Conservation (phyloP, 768 basidiomycete genomes). For the Suillus variegatus region DNA sequence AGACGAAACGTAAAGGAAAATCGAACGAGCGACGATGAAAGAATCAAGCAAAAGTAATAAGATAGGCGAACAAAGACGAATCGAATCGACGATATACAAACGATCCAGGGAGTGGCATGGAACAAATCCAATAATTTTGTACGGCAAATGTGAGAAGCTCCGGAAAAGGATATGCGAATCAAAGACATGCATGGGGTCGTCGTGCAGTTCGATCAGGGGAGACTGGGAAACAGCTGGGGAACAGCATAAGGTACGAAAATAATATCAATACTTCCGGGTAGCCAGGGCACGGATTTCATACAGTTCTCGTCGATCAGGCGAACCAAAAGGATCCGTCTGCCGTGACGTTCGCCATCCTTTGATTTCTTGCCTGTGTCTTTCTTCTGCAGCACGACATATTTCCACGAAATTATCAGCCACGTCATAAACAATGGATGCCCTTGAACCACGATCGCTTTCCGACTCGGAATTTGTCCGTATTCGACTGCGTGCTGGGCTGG, state of each 20-base stretch:
- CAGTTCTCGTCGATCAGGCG: slow-evolving; percentile 63
- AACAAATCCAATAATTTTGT: slow-evolving; percentile 23
- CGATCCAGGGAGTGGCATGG: slow-evolving; percentile 24
- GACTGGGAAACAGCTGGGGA: not conserved
- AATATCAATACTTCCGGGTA: slow-evolving; percentile 72
- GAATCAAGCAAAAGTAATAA: slow-evolving; percentile 28
- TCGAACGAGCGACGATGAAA: slow-evolving; percentile 20
- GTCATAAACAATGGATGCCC: slow-evolving; percentile 77
- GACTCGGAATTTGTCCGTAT: slow-evolving; percentile 72
- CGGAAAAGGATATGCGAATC: slow-evolving; percentile 17
- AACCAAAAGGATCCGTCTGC: slow-evolving; percentile 26
- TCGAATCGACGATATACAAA: slow-evolving; percentile 20
- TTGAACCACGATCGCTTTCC: slow-evolving; percentile 71
- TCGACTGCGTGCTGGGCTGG: slow-evolving; percentile 65
- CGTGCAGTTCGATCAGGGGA: slow-evolving; percentile 2
- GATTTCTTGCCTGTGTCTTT: slow-evolving; percentile 82
- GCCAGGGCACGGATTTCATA: slow-evolving; percentile 86
- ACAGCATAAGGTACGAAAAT: slow-evolving; percentile 9
- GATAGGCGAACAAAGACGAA: slow-evolving; percentile 24
- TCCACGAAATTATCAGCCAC: slow-evolving; percentile 75
- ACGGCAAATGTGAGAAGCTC: slow-evolving; percentile 23
- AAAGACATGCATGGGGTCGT: slow-evolving; percentile 8
- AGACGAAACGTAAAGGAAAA: slow-evolving; percentile 17
- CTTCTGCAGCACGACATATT: slow-evolving; percentile 74
- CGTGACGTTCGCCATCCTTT: slow-evolving; percentile 64